Evolutionary conservation across 345 rosid species (phyloP).

Genomic region (Eucalyptus pauciflora): DNA sequence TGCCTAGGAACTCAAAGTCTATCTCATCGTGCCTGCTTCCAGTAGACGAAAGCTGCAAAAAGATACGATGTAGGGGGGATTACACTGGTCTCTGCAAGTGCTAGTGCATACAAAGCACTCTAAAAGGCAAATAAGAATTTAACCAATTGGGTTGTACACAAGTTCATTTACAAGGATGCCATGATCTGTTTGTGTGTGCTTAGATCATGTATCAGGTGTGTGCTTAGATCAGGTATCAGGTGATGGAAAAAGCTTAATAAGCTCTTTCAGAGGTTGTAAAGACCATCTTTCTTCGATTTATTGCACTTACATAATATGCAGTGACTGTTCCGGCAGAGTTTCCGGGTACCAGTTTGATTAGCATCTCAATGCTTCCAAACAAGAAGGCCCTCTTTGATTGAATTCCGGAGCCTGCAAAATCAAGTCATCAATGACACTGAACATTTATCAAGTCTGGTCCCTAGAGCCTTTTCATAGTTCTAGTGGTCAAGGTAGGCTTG

Average conservation of each 20-base stretch:
- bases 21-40: constrained; percentile 62
- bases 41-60: constrained; percentile 39
- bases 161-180: not conserved
- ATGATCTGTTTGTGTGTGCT: not conserved
- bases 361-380: constrained; percentile 71
- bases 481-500: not conserved
- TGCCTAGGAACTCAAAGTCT: constrained; percentile 70
- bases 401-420: constrained; percentile 40
- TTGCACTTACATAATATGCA: constrained; percentile 45
- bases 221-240: not conserved
- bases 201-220: not conserved
- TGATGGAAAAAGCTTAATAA: not conserved
- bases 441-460: not conserved
- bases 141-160: not conserved
- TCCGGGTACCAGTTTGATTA: constrained; percentile 75
- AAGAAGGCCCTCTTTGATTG: constrained; percentile 46
- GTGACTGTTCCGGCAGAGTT: constrained; percentile 80
- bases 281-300: not conserved
- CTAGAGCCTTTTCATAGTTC: not conserved
- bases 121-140: not conserved
- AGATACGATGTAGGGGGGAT: not conserved
- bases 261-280: not conserved
- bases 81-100: not conserved
- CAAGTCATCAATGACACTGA: not conserved
- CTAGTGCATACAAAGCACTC: not conserved